Conservation (phyloP, 1,284 basidiomycete species). For the Tremellales sp. region DNA sequence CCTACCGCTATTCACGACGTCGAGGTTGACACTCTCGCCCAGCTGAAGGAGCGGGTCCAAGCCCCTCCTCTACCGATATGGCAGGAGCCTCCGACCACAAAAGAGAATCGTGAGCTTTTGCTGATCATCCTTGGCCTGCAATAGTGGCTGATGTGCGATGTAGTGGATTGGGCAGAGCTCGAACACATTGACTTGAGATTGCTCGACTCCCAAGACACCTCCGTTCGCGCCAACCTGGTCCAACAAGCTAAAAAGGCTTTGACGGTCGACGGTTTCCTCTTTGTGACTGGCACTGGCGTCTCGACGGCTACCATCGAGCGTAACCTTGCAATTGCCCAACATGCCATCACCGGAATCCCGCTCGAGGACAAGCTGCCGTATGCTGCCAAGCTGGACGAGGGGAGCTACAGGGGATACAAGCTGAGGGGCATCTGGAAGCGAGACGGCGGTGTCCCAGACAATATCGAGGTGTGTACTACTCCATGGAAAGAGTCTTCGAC, state of each 20-base stretch:
- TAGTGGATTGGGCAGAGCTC: conserved; percentile 19
- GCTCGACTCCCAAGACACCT: conserved; percentile 12
- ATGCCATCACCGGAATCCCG: conserved; percentile 59
- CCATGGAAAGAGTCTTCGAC: neutral
- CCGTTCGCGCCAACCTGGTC: conserved; percentile 7
- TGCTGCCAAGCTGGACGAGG: conserved; percentile 60
- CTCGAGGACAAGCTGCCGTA: conserved; percentile 78
- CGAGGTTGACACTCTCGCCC: neutral
- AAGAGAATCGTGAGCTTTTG: conserved; percentile 9
- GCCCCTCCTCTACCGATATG: conserved; percentile 7
- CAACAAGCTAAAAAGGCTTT: conserved; percentile 13
- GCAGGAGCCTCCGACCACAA: conserved; percentile 11
- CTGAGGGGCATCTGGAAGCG: conserved; percentile 44
- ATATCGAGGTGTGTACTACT: conserved; percentile 30
- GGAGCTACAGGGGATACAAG: conserved; percentile 38
- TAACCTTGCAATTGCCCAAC: conserved; percentile 20
- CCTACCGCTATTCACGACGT: conserved; percentile 1
- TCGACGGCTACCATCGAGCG: conserved; percentile 12
- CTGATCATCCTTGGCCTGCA: neutral
- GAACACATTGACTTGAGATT: conserved; percentile 16
- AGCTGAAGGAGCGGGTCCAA: neutral
- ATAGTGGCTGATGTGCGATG: neutral
- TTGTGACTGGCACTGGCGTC: conserved; percentile 19
- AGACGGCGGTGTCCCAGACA: conserved; percentile 39
- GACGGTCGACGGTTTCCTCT: conserved; percentile 16